Evolutionary conservation across 1,284 basidiomycete species (phyloP).

Genomic region (Fomitopsis betulina): DNA sequence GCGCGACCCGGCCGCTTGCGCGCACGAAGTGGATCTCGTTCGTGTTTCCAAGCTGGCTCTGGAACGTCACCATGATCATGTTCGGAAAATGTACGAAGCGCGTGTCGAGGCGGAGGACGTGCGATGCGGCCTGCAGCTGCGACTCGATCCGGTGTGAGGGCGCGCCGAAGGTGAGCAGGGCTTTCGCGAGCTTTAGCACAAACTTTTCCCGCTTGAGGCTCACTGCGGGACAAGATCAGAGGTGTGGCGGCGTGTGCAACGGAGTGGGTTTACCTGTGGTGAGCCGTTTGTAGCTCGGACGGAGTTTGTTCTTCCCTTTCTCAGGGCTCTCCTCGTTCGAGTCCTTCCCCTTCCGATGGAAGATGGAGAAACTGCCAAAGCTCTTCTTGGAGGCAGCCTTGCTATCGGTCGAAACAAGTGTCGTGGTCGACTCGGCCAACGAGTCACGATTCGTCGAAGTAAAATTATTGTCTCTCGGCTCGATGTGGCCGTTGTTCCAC

Average conservation of each 20-base stretch:
- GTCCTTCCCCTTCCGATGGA: background rate
- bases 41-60: slow-evolving; percentile 47
- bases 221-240: slow-evolving; percentile 7
- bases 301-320: background rate
- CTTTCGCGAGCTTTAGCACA: slow-evolving; percentile 76
- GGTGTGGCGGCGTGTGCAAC: no score
- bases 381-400: background rate
- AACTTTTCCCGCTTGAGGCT: slow-evolving; percentile 53
- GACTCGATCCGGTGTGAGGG: slow-evolving; percentile 86
- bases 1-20: slow-evolving; percentile 65
- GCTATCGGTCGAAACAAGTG: background rate
- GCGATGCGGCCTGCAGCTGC: slow-evolving; percentile 58
- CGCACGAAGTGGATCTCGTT: slow-evolving; percentile 78
- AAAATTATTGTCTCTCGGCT: background rate
- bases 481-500: background rate
- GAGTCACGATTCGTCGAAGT: background rate
- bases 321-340: background rate
- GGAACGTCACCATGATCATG: slow-evolving; percentile 75
- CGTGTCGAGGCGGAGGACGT: slow-evolving; percentile 53
- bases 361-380: background rate
- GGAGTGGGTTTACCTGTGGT: background rate
- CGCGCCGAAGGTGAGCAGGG: slow-evolving; percentile 77
- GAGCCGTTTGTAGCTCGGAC: background rate
- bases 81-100: slow-evolving; percentile 80
- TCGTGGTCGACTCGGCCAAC: background rate